Base-by-base conservation (phyloP, 768 basidiomycete species). In the Leccinum longicurvipes region DNA sequence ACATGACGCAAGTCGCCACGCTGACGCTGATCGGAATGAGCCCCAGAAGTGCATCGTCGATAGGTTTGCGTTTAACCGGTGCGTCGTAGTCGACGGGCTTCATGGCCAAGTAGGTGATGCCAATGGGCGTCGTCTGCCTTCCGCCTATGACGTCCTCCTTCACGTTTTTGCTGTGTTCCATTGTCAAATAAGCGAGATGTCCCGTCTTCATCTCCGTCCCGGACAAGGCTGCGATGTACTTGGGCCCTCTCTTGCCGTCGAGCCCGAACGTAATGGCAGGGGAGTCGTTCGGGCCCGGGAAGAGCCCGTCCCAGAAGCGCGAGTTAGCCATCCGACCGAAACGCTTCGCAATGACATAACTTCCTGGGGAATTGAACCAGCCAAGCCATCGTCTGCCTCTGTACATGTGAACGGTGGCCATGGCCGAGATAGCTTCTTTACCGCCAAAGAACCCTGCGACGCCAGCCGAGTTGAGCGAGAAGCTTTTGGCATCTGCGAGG, bases 371-470 rank as follows among this genome's bases (percentile, higher is more conserved):
- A 24, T 74, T 74, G 47, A 60, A 75, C 69, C 67, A 75, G 1
- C 73, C 73, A 5, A 74, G 56, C 66, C 64, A 75, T 19, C 61
- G 66, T 51, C 70, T 61, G 4, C 70, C 70, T 31, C 46, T 17
- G 49, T 65, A 70, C 4, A 74, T 46, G 45, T 73, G 67, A 23
- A 74, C 66, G 3, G 64, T 66, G 10, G 66, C 60, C 70, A 74
- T 74, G 17, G 73, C 72, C 9, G 68, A 58, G 31, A 74, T 60
- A n/a, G 73, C 72, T 50, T 74, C 74, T 19, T 75, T 62, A 6
- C 73, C 72, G 3, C 74, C 74, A 6, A 74, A 73, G 32, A 75
- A 68, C 8, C 72, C 73, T 8, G 72, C 69, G 9, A 74, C 61
- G 4, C 70, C 73, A 7, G 70, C 62, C 0, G 66, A 46, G 31